Conservation (phyloP, 2,329 filamentous ascomycete species). For the Herpotrichia juniperi region DNA sequence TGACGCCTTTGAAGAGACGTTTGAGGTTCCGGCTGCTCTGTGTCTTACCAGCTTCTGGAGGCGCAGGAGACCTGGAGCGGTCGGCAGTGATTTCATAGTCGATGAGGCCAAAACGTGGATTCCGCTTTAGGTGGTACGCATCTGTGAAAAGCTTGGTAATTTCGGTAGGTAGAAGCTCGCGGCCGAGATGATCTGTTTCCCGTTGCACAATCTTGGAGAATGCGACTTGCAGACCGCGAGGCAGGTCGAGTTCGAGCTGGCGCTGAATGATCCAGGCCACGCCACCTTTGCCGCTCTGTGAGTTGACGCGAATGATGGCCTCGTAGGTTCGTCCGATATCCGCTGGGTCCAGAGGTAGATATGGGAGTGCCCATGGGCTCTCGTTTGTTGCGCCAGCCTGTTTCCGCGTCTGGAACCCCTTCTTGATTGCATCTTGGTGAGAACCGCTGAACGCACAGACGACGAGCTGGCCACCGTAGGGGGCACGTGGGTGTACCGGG, state of each 20-base stretch:
- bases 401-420: constrained; percentile 76
- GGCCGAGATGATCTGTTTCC: constrained; percentile 77
- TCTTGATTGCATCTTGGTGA: constrained; percentile 97
- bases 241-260: constrained; percentile 87
- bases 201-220: constrained; percentile 88
- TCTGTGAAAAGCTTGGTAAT: constrained; percentile 88
- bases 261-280: constrained; percentile 92
- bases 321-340: constrained; percentile 98
- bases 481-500: constrained; percentile 84
- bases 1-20: constrained; percentile 82
- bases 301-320: constrained; percentile 97
- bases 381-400: constrained; percentile 64
- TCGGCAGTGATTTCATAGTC: constrained; percentile 93
- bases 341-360: constrained; percentile 88
- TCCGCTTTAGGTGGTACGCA: constrained; percentile 82
- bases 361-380: constrained; percentile 82
- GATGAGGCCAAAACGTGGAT: constrained; percentile 83
- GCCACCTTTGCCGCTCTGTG: constrained; percentile 92
- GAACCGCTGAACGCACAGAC: constrained; percentile 89
- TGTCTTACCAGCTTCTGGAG: constrained; percentile 71
- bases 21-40: constrained; percentile 78
- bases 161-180: constrained; percentile 83
- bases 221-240: constrained; percentile 87
- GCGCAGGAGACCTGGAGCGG: constrained; percentile 75
- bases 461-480: constrained; percentile 91